Conservation (phyloP, 768 basidiomycete species). For the Lentinula detonsa region DNA sequence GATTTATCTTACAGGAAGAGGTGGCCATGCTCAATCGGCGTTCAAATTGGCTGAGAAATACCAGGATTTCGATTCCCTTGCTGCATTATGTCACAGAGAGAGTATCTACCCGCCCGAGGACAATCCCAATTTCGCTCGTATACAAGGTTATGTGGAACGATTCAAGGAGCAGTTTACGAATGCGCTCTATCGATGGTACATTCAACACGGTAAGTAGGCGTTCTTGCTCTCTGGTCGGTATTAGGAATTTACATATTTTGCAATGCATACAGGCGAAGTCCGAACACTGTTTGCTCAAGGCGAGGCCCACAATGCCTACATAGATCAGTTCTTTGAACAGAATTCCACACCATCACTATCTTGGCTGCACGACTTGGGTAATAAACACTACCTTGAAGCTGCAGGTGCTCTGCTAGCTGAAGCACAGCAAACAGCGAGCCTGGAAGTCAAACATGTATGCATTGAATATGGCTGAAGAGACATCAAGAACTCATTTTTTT, state of each 20-base stretch:
- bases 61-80: constrained; percentile 81
- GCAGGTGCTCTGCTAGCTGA: constrained; percentile 59
- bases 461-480: neutral
- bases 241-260: neutral
- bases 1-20: constrained; percentile 40
- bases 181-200: constrained; percentile 92
- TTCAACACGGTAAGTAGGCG: constrained; percentile 65
- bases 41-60: constrained; percentile 84
- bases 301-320: constrained; percentile 48
- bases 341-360: constrained; percentile 57
- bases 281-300: constrained; percentile 79
- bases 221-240: neutral
- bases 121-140: constrained; percentile 57
- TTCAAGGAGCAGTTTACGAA: constrained; percentile 82
- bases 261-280: constrained; percentile 55
- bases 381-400: constrained; percentile 59
- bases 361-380: constrained; percentile 86
- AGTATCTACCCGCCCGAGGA: constrained; percentile 55
- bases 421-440: constrained; percentile 45
- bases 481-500: neutral
- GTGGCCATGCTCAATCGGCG: constrained; percentile 62
- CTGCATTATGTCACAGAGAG: constrained; percentile 71
- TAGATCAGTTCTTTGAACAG: constrained; percentile 69
- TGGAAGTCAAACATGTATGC: constrained; percentile 76
- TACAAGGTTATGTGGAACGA: constrained; percentile 67